A percentile compares a stretch with the other conserved stretches of the same genome.
Conservation (phyloP, 2,329 filamentous ascomycete genomes). For the Mariannaea elegans region DNA sequence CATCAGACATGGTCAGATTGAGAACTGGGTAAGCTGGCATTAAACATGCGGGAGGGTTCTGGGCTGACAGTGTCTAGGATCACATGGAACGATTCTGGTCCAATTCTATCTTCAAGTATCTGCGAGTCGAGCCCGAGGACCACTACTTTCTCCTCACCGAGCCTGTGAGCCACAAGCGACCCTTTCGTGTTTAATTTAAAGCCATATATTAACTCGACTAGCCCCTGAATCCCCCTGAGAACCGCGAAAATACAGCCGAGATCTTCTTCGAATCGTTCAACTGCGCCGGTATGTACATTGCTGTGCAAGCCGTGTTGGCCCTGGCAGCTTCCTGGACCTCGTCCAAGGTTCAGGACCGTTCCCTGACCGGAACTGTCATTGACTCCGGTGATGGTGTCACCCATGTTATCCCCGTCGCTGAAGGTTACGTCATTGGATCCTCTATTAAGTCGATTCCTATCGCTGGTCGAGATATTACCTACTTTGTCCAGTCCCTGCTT, state of each 20-base stretch:
- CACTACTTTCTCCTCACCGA: conserved; percentile 98
- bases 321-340: conserved; percentile 98
- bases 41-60: neutral
- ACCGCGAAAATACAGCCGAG: conserved; percentile 98
- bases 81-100: conserved; percentile 99
- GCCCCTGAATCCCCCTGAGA: conserved; percentile 97
- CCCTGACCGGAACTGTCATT: conserved; percentile 95
- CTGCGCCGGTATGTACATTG: conserved; percentile 98
- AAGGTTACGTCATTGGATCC: conserved; percentile 98
- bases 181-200: conserved; percentile 1
- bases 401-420: conserved; percentile 97
- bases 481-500: conserved; percentile 96
- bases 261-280: conserved; percentile 99
- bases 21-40: conserved; percentile 83
- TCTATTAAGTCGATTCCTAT: conserved; percentile 99
- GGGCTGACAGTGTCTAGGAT: conserved; percentile 67
- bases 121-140: conserved; percentile 97
- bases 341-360: conserved; percentile 95
- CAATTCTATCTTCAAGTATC: conserved; percentile 99
- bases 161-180: conserved; percentile 70
- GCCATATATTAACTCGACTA: conserved; percentile 48
- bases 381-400: conserved; percentile 99
- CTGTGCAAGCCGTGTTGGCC: conserved; percentile 95
- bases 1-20: conserved; percentile 96
- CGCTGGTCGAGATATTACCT: conserved; percentile 96